phyloP scores from a whole-genome alignment of 2,329 filamentous ascomycete genomes.

The Aureobasidium lini region DNA sequence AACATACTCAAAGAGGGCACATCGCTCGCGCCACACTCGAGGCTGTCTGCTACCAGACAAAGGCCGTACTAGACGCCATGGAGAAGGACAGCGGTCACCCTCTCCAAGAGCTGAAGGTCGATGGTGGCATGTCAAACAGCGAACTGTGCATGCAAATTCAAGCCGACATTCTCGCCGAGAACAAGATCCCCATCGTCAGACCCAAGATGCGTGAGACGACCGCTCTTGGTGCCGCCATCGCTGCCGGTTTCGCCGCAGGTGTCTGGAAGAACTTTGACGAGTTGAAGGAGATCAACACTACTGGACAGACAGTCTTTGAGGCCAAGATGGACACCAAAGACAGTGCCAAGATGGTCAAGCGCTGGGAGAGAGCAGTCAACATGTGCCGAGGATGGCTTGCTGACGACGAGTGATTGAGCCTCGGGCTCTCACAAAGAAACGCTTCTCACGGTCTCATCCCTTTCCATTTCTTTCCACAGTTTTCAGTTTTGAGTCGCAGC shows the following conservation, averaged over 20 bases:
- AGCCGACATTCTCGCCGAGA: slow-evolving; percentile 66
- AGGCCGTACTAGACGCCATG: slow-evolving; percentile 88
- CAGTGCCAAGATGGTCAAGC: slow-evolving; percentile 56
- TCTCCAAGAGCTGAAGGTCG: slow-evolving; percentile 69
- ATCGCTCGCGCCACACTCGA: slow-evolving; percentile 85
- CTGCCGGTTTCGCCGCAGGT: slow-evolving; percentile 74
- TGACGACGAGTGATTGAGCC: slow-evolving; percentile 22
- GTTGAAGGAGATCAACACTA: slow-evolving; percentile 63
- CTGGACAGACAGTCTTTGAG: slow-evolving; percentile 61
- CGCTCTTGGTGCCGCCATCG: slow-evolving; percentile 78
- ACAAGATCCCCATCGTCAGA: slow-evolving; percentile 65
- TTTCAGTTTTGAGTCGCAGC: neutral
- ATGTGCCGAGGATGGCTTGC: slow-evolving; percentile 69
- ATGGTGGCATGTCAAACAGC: slow-evolving; percentile 84
- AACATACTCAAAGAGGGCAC: slow-evolving; percentile 77
- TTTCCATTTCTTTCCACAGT: neutral
- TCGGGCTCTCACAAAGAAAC: neutral
- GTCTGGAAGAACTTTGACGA: slow-evolving; percentile 72
- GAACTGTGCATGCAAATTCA: slow-evolving; percentile 88
- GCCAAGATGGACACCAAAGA: slow-evolving; percentile 55
- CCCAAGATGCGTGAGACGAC: slow-evolving; percentile 88
- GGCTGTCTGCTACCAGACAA: slow-evolving; percentile 87
- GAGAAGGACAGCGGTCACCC: slow-evolving; percentile 73
- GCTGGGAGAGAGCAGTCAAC: slow-evolving; percentile 69
- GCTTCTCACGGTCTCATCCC: neutral